Conservation (phyloP, 2,329 filamentous ascomycete species). For the Stagonosporopsis chrysanthemi region DNA sequence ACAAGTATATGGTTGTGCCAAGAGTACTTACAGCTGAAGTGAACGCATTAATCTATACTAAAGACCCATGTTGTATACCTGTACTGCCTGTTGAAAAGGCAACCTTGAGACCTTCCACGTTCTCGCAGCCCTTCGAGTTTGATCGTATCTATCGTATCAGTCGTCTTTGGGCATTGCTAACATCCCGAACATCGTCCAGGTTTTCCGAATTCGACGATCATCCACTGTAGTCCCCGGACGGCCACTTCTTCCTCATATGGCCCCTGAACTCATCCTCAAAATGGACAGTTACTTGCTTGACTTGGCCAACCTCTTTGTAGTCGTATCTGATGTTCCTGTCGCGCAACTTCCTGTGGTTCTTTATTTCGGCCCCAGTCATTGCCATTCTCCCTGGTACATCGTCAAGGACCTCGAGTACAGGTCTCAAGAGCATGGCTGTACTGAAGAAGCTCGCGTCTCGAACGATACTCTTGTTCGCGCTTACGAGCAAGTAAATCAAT, state of each 20-base stretch:
- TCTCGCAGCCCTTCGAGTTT: too few species aligned
- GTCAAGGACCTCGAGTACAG: constrained; percentile 37
- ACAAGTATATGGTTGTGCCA: too few species aligned
- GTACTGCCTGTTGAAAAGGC: too few species aligned
- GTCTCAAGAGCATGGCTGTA: constrained; percentile 42
- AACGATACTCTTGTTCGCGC: constrained; percentile 42
- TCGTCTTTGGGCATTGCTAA: too few species aligned
- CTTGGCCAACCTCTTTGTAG: constrained; percentile 32
- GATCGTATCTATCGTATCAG: too few species aligned
- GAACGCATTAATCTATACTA: too few species aligned
- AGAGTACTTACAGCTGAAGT: too few species aligned
- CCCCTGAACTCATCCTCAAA: constrained; percentile 32
- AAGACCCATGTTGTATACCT: too few species aligned
- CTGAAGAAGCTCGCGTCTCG: constrained; percentile 44
- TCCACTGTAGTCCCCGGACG: constrained; percentile 20
- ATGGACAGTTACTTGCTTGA: constrained; percentile 35
- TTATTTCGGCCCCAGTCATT: constrained; percentile 42
- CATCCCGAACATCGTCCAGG: too few species aligned
- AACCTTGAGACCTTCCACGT: too few species aligned
- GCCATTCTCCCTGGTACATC: constrained; percentile 30
- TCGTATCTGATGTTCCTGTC: constrained; percentile 43
- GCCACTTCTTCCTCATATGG: constrained; percentile 39
- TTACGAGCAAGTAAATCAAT: constrained; percentile 28
- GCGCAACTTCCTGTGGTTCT: constrained; percentile 31
- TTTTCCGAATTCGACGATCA: too few species aligned